Percentiles rank a stretch among this genome's conserved stretches.
These are phyloP conservation scores for Suillus spraguei DNA, from an alignment of 768 basidiomycete genomes.

Conservation along the genomic window DNA sequence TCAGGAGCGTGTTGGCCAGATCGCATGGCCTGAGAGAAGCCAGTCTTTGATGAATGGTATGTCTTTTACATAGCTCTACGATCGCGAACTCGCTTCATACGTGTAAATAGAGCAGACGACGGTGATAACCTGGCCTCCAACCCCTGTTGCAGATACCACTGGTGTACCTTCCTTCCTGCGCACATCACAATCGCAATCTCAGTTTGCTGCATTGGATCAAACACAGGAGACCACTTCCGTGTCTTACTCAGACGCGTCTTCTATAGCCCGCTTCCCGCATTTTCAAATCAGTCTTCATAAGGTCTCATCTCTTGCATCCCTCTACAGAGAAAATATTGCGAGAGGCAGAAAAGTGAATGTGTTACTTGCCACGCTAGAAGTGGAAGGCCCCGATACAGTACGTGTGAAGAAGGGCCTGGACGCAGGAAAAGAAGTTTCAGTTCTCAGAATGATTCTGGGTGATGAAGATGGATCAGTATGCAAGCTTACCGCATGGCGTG, in stretches of 20 bases:
- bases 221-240: conserved; percentile 53
- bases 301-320: conserved; percentile 51
- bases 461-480: conserved; percentile 71
- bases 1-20: conserved; percentile 22
- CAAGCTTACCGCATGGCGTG: conserved; percentile 80
- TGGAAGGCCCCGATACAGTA: conserved; percentile 75
- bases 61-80: conserved; percentile 5
- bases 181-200: conserved; percentile 24
- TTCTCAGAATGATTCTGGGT: conserved; percentile 72
- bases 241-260: conserved; percentile 66
- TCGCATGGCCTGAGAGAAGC: conserved; percentile 17
- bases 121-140: conserved; percentile 61
- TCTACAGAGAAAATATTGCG: conserved; percentile 27
- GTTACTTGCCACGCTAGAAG: conserved; percentile 70
- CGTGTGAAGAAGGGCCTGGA: conserved; percentile 68
- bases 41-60: conserved; percentile 6
- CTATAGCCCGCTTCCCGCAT: conserved; percentile 70
- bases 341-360: conserved; percentile 53
- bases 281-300: conserved; percentile 74
- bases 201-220: conserved; percentile 30
- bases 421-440: conserved; percentile 66
- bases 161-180: conserved; percentile 29
- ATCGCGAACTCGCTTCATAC: conserved; percentile 11
- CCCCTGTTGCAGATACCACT: conserved; percentile 30
- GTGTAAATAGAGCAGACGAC: conserved; percentile 47